phyloP scores from a whole-genome alignment of 352 stramenopile species.

The Phytophthora constricta region DNA sequence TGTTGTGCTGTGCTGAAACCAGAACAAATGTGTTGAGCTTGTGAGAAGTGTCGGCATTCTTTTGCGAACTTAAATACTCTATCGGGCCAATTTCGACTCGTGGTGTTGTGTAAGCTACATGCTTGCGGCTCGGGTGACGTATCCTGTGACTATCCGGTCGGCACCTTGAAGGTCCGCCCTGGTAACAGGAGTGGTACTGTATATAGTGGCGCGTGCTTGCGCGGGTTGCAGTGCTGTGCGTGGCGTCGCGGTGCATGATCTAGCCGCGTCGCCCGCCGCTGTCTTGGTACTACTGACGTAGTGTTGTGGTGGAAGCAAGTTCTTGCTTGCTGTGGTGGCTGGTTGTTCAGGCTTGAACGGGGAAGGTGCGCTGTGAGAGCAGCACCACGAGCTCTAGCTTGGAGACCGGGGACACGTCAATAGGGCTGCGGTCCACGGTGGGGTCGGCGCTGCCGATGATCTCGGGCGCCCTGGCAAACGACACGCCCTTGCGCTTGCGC shows the following conservation, averaged over 20 bases:
- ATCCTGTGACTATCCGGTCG: constrained; percentile 1
- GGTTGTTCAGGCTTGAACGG: constrained; percentile 44
- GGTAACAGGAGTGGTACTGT: constrained; percentile 19
- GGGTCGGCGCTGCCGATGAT: constrained; percentile 80
- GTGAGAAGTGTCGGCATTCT: constrained; percentile 33
- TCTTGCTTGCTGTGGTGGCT: not conserved
- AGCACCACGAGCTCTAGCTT: constrained; percentile 78
- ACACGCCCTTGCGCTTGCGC: constrained; percentile 65
- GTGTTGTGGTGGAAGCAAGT: constrained; percentile 29
- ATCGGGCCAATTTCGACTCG: constrained; percentile 28
- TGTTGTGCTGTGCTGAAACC: constrained; percentile 13
- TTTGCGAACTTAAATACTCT: constrained; percentile 37
- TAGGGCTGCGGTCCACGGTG: constrained; percentile 73
- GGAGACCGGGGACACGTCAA: constrained; percentile 78
- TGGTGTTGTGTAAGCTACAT: constrained; percentile 39
- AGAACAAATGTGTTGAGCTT: constrained; percentile 17
- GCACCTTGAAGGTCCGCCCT: constrained; percentile 26
- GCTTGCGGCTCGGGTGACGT: constrained; percentile 13
- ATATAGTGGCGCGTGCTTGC: constrained; percentile 15
- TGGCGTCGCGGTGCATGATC: constrained; percentile 10
- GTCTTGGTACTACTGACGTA: constrained; percentile 37
- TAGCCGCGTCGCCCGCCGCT: constrained; percentile 8
- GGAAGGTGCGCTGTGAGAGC: constrained; percentile 79
- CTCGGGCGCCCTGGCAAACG: constrained; percentile 59
- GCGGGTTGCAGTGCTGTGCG: constrained; percentile 1